Evolutionary conservation across 2,329 filamentous ascomycete genomes (phyloP).

Genomic region (Aspergillus phoenicis): DNA sequence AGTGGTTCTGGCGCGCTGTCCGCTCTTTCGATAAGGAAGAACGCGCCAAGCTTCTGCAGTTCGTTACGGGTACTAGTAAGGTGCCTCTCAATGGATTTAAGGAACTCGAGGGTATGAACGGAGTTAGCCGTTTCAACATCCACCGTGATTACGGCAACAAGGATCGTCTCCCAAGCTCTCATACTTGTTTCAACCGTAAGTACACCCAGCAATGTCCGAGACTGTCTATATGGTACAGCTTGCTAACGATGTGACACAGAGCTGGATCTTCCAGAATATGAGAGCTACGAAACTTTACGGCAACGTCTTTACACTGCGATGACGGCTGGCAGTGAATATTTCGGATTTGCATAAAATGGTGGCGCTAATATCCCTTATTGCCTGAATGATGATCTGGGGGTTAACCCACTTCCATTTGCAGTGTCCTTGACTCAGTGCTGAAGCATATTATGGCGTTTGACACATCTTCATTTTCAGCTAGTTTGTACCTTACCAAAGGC

Average conservation of each 20-base stretch:
- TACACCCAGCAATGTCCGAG: conserved; percentile 32
- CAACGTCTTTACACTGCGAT: conserved; percentile 91
- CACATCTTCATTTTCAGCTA: conserved; percentile 18
- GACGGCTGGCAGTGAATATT: conserved; percentile 95
- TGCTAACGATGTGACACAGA: conserved; percentile 60
- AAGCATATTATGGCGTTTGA: conserved; percentile 43
- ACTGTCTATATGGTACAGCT: not conserved
- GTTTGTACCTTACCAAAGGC: conserved; percentile 21
- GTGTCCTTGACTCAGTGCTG: conserved; percentile 25
- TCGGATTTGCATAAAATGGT: conserved; percentile 80
- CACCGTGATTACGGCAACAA: conserved; percentile 97
- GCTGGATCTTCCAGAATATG: conserved; percentile 97
- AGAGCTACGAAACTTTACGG: conserved; percentile 88
- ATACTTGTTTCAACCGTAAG: conserved; percentile 99
- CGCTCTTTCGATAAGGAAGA: conserved; percentile 99
- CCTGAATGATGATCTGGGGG: conserved; percentile 14
- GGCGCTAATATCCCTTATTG: conserved; percentile 13
- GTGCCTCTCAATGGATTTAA: conserved; percentile 98
- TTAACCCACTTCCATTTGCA: conserved; percentile 13
- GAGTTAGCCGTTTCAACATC: conserved; percentile 96
- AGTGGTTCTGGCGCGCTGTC: conserved; percentile 99
- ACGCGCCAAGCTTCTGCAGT: conserved; percentile 92
- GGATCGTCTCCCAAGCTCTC: conserved; percentile 90
- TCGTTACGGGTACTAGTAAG: conserved; percentile 97
- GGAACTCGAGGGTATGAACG: conserved; percentile 99